Evolutionary conservation across 345 rosid species (phyloP).

Genomic region (Populus deltoides): DNA sequence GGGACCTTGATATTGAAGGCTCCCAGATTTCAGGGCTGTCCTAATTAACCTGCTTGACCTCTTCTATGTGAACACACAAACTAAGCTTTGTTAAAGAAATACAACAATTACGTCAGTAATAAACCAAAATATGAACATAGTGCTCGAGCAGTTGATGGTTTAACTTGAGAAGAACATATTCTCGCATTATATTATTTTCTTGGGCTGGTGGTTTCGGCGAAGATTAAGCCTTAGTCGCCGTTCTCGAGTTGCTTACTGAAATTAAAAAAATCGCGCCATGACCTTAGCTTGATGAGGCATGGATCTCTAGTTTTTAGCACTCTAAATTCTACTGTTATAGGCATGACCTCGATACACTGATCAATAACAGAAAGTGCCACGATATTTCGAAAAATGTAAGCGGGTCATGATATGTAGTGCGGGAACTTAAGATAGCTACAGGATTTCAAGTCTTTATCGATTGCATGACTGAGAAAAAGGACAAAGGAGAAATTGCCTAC

Average conservation of each 20-base stretch:
- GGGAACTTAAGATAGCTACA: not conserved
- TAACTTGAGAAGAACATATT: not conserved
- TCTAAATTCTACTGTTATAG: not conserved
- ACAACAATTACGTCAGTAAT: constrained; percentile 8
- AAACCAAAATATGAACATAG: not conserved
- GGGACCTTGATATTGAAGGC: constrained; percentile 5
- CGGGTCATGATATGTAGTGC: constrained; percentile 16
- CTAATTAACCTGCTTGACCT: not conserved
- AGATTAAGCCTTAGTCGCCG: constrained; percentile 40
- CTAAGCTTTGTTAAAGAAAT: not conserved
- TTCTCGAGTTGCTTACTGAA: constrained; percentile 35
- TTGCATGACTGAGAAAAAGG: constrained; percentile 20
- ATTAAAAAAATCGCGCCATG: not conserved
- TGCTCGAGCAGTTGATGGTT: not conserved
- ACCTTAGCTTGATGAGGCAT: not conserved
- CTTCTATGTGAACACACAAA: not conserved
- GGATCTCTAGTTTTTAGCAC: not conserved
- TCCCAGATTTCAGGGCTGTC: constrained; percentile 7
- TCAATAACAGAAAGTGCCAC: not conserved
- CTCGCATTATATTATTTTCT: constrained; percentile 20
- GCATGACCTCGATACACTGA: not conserved
- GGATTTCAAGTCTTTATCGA: constrained; percentile 14
- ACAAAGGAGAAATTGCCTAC: not conserved
- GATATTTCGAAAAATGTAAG: constrained; percentile 27
- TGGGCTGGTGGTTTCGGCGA: constrained; percentile 34